Evolutionary conservation across 306 rosid species (phyloP), one percentile per base, ranked within the genome.

Genomic region (Trifolium pratense): DNA sequence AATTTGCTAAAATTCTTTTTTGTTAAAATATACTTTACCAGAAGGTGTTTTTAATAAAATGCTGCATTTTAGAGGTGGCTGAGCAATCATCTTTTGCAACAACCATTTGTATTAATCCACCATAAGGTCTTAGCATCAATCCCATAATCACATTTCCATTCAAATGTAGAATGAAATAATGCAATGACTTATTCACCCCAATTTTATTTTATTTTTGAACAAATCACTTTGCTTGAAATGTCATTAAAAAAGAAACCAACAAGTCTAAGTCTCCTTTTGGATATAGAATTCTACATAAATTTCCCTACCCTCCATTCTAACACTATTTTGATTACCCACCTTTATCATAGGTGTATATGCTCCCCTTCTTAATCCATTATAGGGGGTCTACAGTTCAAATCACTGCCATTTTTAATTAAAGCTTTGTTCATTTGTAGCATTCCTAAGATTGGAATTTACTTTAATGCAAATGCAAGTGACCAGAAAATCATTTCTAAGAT

Each of bases 391-490:
- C 55, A 48, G n/a, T 8, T 48, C 55, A 48, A 48, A 1, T 46
- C 77, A 78, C 10, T 39, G 3, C 32, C 32, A 29, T 29, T 29
- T 29, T 29, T 29, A 26, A 29, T 36, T 36, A 36, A 36, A 36
- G 10, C 9, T 36, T 36, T 36, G 39, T 36, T 36, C 39, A 29
- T 21, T 21, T 21, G 25, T 21, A 21, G 25, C 2, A 21, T 21
- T 2, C 25, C 32, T 29, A 29, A 29, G 32, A 29, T 29, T 29
- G 32, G 32, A 29, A 4, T 4, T 29, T 29, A 29, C 32, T 4
- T 29, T 4, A 4, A 29, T 29, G 32, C 32, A 42, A 71, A 70
- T 78, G 66, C 66, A 37, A 13, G 15, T 4, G 49, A 70, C 76
- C 58, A 18, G 12, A 55, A 42, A 71, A 56, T 68, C 31, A 1